Base-by-base conservation (phyloP, 805 yeast genomes). In the Crinitomyces ghanaensis region DNA sequence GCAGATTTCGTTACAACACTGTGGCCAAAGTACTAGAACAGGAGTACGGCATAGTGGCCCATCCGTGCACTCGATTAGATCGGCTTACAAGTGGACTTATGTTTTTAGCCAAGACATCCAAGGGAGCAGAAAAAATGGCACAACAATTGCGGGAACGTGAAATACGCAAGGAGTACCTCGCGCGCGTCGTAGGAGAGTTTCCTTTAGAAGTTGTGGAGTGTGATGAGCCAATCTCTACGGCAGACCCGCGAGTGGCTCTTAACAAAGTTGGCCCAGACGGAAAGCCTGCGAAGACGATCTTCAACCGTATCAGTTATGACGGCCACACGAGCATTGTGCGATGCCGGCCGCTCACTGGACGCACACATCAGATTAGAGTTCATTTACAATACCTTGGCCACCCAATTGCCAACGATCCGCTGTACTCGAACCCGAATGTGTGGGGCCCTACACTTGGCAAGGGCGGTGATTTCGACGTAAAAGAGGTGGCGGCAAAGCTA, bases 351-450 rank as follows among this genome's bases (percentile, higher is more conserved):
- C 59, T 69, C 12, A 88, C 98, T 0, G 98, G 98, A 0, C 66
- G 98, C 50, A 84, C 96, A 0, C 98, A 88, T 54, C 98, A 88
- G 53, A 85, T 91, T 32, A 63, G 98, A 39, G 94, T 91, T 1
- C 98, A 91, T 59, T 58, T 91, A 36, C 95, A 86, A 56, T 78
- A 66, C 43, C 46, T 91, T n/a, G 96, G 96, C 0, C 69, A 63
- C 49, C 95, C 97, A 0, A 88, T 88, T 29, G 84, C 81, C 3
- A 86, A 88, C 51, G 98, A 88, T 54, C 96, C 96, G 0, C 65
- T 86, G 1, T 88, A 85, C 48, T 78, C 95, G 2, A 82, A 81
- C 46, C 70, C 66, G 11, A 54, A 57, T 12, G 75, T 83, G 0
- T 91, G 96, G 95, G 97, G 97, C 0, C 57, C 66, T 0, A 44